These are phyloP conservation scores for Talaromyces atroroseus DNA, from an alignment of 2,329 filamentous ascomycete genomes.

Conservation along the genomic window DNA sequence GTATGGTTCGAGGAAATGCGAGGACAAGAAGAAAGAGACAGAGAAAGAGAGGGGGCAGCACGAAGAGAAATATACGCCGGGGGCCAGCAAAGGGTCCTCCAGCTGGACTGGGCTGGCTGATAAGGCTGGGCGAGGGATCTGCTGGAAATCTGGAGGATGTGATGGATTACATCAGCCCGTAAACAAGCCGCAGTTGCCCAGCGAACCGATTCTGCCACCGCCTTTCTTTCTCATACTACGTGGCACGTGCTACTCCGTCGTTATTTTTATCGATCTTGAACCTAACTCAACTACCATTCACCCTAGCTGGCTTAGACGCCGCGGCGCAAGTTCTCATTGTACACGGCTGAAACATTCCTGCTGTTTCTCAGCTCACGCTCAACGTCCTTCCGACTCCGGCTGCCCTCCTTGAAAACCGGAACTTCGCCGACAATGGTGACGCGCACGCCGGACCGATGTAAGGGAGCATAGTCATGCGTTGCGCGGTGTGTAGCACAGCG, in stretches of 20 bases:
- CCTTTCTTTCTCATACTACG: no score
- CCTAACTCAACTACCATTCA: no score
- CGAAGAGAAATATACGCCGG: background rate
- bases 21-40: background rate
- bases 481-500: background rate
- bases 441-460: background rate
- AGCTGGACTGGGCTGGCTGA: background rate
- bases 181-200: conserved; percentile 18
- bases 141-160: background rate
- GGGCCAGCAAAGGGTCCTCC: background rate
- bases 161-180: conserved; percentile 11
- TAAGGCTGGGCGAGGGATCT: background rate
- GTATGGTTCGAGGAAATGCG: background rate
- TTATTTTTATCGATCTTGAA: no score
- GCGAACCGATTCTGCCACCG: conserved; percentile 18
- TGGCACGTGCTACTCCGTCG: no score
- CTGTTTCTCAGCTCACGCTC: background rate
- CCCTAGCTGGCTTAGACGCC: background rate
- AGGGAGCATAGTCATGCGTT: background rate
- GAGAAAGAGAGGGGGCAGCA: background rate
- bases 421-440: background rate
- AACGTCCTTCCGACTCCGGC: background rate
- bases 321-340: conserved; percentile 14
- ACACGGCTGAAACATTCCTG: background rate
- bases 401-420: background rate